Evolutionary conservation across 2,329 filamentous ascomycete species (phyloP), one percentile per base, ranked within the genome.

Genomic region (Periconia sp.): DNA sequence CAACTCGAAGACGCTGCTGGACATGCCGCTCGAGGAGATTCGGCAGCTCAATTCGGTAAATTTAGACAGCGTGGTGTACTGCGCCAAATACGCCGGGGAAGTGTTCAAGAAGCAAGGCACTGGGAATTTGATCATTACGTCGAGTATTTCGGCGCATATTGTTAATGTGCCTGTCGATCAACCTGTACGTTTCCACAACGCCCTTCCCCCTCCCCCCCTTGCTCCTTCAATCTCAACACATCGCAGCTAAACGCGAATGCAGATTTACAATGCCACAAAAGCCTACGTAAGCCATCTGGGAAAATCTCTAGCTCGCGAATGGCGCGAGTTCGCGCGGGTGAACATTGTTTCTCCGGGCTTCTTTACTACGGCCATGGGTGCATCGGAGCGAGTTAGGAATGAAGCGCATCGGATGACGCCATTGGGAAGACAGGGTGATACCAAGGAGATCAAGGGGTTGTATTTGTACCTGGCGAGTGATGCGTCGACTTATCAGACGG

Each of bases 381-480:
- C 85, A 58, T 84, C 84, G 49, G 83, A 40, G 65, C 73, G 52
- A 62, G 80, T 73, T 80, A 87, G 59, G 81, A 81, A 7, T 84
- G 88, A 78, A 74, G 79, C 32, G 81, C 81, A 82, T 61, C 80
- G 84, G 58, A 92, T 88, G 78, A 90, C 85, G 21, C 87, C 87
- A 1, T 84, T 92, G 80, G 87, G 82, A 19, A 78, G 89, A 34
- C 85, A 91, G 64, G 89, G 86, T 10, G 73, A 85, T 52, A 79
- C 80, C 0, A 80, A 83, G 49, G 89, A 95, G 73, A 77, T 95
- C 48, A 92, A 92, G 73, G 89, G 88, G 3, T 82, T 86, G 12
- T 95, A 87, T 65, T 70, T 95, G 37, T 94, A 90, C 66, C 72
- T 95, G 40, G 86, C 87, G 5, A 88, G 84, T n/a, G 88, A 94